These are phyloP conservation scores for Oldenlandia corymbosa DNA, from an alignment of 257 asterid genomes.

Conservation along the genomic window DNA sequence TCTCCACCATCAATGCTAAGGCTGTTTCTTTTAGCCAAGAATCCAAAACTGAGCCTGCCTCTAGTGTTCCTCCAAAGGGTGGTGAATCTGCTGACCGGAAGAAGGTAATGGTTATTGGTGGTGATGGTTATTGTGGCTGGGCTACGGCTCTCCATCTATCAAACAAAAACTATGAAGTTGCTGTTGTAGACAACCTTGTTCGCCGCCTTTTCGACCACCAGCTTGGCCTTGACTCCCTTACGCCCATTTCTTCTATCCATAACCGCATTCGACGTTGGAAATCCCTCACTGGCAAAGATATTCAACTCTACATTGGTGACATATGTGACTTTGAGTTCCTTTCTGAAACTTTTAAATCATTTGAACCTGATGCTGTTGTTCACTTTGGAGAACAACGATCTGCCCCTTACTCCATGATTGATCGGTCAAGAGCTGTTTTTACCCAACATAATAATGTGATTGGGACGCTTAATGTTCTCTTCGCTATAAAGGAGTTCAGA, in stretches of 20 bases:
- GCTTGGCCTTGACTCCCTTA: conserved; percentile 86
- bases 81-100: conserved; percentile 35
- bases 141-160: conserved; percentile 74
- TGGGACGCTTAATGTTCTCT: conserved; percentile 83
- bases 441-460: conserved; percentile 89
- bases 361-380: conserved; percentile 81
- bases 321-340: conserved; percentile 89
- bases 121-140: conserved; percentile 94
- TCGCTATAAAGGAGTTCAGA: conserved; percentile 79
- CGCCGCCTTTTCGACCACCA: conserved; percentile 90
- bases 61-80: conserved; percentile 27
- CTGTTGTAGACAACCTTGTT: conserved; percentile 77
- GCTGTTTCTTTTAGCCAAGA: conserved; percentile 61
- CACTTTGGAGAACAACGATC: conserved; percentile 97
- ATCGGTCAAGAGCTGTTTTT: conserved; percentile 79
- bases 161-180: conserved; percentile 62
- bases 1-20: conserved; percentile 23
- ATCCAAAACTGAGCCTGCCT: conserved; percentile 33
- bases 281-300: conserved; percentile 67
- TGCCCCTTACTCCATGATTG: conserved; percentile 97
- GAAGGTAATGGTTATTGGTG: conserved; percentile 93
- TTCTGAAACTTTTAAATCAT: conserved; percentile 64
- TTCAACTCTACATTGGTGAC: conserved; percentile 72
- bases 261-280: conserved; percentile 79
- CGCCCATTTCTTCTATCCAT: conserved; percentile 84